phyloP scores from a whole-genome alignment of 164 flowering plant genomes.

The Vitis riparia region DNA sequence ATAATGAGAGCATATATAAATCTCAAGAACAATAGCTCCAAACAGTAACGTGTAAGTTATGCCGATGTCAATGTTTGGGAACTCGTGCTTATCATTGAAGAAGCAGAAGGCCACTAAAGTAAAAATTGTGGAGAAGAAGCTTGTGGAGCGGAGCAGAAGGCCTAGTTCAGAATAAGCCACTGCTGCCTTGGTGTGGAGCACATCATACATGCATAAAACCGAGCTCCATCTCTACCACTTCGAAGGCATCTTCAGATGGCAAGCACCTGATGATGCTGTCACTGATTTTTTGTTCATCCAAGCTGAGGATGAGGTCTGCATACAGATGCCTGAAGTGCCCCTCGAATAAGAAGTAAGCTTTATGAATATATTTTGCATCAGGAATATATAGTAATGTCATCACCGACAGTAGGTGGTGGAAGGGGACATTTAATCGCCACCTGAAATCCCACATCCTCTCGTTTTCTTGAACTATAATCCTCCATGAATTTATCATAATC shows the following conservation, averaged over 20 bases:
- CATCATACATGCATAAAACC: constrained; percentile 22
- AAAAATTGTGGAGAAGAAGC: not conserved
- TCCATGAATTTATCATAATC: not conserved
- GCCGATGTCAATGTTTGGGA: not conserved
- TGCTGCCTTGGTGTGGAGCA: constrained; percentile 19
- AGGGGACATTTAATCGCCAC: no score
- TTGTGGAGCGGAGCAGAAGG: not conserved
- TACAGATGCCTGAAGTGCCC: not conserved
- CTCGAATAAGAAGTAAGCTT: constrained; percentile 5
- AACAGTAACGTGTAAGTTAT: not conserved
- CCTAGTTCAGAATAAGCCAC: not conserved
- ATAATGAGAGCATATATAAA: no score
- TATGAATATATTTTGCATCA: not conserved
- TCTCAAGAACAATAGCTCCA: not conserved
- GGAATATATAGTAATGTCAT: not conserved
- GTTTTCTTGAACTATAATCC: no score
- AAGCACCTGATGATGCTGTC: not conserved
- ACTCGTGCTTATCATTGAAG: not conserved
- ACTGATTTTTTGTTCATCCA: not conserved
- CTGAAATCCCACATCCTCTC: no score
- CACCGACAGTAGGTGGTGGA: no score
- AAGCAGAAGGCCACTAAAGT: constrained; percentile 4
- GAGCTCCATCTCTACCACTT: constrained; percentile 11
- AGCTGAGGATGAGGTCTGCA: constrained; percentile 1
- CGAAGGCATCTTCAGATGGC: constrained; percentile 5